These are phyloP conservation scores for Apiosordaria backusii DNA, from an alignment of 495 filamentous ascomycete genomes.

Conservation along the genomic window DNA sequence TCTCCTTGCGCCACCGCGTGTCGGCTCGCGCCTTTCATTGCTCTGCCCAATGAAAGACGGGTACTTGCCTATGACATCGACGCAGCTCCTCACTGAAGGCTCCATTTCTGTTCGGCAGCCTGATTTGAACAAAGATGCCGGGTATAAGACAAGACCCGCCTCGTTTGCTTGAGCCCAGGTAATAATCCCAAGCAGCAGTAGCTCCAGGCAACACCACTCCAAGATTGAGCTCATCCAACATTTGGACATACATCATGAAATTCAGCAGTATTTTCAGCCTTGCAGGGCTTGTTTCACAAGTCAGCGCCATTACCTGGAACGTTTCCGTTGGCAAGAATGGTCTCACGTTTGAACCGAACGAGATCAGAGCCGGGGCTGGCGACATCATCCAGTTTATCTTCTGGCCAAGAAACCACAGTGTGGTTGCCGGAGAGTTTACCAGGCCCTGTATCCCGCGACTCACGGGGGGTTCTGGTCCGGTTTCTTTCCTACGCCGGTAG, in stretches of 20 bases:
- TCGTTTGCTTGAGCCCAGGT: neutral
- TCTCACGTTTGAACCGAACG: slow-evolving; percentile 32
- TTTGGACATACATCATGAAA: slow-evolving; percentile 4
- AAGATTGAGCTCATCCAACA: neutral
- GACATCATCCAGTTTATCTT: slow-evolving; percentile 55
- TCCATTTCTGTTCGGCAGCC: neutral
- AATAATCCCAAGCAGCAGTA: neutral
- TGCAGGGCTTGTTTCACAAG: slow-evolving; percentile 20
- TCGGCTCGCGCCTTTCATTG: neutral
- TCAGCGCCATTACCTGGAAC: slow-evolving; percentile 22
- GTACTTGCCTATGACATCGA: neutral
- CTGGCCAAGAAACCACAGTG: slow-evolving; percentile 48
- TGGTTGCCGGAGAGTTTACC: slow-evolving; percentile 45
- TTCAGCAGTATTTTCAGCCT: slow-evolving; percentile 19
- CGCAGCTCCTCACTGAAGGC: neutral
- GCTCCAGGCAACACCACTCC: neutral
- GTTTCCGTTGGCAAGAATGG: slow-evolving; percentile 28
- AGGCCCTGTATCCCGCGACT: slow-evolving; percentile 45
- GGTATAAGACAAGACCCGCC: neutral
- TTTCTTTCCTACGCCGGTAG: slow-evolving; percentile 34
- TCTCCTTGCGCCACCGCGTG: neutral
- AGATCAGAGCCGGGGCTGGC: slow-evolving; percentile 40
- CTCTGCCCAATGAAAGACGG: neutral
- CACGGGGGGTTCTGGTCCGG: slow-evolving; percentile 46
- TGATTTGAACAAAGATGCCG: neutral